Percentiles rank a stretch among this genome's conserved stretches.
Conservation (phyloP, 345 rosid genomes). For the Sonneratia alba region DNA sequence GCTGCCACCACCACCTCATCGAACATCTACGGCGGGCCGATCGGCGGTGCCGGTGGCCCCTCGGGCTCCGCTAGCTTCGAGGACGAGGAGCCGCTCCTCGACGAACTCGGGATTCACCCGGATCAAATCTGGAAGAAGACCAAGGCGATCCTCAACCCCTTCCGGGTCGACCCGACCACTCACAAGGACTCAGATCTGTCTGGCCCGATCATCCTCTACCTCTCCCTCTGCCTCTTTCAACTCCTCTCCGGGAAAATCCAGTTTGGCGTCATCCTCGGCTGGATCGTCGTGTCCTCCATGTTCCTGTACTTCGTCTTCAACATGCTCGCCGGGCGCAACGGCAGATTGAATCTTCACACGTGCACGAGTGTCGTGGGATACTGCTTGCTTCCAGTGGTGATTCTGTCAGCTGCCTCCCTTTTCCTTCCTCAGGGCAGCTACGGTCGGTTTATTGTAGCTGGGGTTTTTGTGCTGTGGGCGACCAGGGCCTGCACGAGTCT, state of each 20-base stretch:
- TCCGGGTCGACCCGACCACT: conserved; percentile 53
- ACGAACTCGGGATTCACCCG: conserved; percentile 96
- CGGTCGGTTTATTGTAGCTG: conserved; percentile 44
- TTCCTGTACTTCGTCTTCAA: conserved; percentile 80
- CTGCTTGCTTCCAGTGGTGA: conserved; percentile 70
- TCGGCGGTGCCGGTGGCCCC: conserved; percentile 25
- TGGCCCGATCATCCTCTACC: conserved; percentile 75
- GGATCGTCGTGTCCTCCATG: conserved; percentile 89
- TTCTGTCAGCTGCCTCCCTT: conserved; percentile 63
- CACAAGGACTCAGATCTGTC: conserved; percentile 85
- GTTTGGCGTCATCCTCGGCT: conserved; percentile 83
- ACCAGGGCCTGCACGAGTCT: conserved; percentile 65
- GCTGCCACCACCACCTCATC: conserved; percentile 46
- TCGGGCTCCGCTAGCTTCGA: conserved; percentile 42
- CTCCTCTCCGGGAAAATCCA: conserved; percentile 88
- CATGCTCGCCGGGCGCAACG: conserved; percentile 89
- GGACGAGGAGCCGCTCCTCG: conserved; percentile 88
- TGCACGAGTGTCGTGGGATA: conserved; percentile 92
- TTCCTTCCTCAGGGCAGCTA: conserved; percentile 64
- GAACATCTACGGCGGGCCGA: conserved; percentile 45
- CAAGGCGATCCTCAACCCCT: conserved; percentile 69
- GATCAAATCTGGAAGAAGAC: conserved; percentile 95
- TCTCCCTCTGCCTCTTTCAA: conserved; percentile 75
- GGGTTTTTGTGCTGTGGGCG: conserved; percentile 71
- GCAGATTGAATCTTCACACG: conserved; percentile 72